A percentile compares a stretch with the other conserved stretches of the same genome.
Conservation (phyloP, 2,329 filamentous ascomycete species). For the Exophiala aquamarina region DNA sequence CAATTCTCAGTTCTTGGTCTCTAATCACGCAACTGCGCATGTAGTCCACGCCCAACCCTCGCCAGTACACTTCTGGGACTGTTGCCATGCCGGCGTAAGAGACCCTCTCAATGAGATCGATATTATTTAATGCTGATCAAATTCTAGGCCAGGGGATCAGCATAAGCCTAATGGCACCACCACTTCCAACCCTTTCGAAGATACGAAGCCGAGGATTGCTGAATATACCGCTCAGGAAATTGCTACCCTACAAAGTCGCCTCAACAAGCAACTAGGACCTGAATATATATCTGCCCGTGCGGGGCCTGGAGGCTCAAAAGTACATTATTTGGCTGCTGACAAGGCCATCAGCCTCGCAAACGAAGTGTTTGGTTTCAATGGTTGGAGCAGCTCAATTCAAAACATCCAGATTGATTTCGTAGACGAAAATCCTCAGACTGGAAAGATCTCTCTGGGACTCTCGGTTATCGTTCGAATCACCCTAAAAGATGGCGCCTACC, state of each 20-base stretch:
- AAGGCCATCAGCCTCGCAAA: conserved; percentile 96
- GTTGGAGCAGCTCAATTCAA: conserved; percentile 95
- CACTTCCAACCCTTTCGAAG: conserved; percentile 76
- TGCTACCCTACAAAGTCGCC: conserved; percentile 77
- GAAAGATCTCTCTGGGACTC: conserved; percentile 79
- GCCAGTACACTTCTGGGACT: too few relatives aligned
- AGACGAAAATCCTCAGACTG: conserved; percentile 76
- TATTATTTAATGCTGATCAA: background rate
- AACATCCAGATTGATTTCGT: conserved; percentile 93
- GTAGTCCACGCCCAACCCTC: too few relatives aligned
- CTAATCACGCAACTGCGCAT: too few relatives aligned
- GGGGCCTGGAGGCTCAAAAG: conserved; percentile 78
- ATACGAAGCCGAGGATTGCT: conserved; percentile 64
- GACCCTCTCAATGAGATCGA: background rate
- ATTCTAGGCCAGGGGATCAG: conserved; percentile 27
- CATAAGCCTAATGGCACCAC: conserved; percentile 26
- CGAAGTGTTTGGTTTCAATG: conserved; percentile 94
- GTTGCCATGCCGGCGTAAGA: conserved; percentile 10
- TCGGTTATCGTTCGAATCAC: conserved; percentile 91
- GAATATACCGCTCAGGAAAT: conserved; percentile 90
- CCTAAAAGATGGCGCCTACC: conserved; percentile 88
- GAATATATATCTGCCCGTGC: conserved; percentile 90
- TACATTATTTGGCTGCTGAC: conserved; percentile 93
- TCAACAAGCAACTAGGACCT: conserved; percentile 91
- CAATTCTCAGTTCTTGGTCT: too few relatives aligned